Conservation (phyloP, 2,329 filamentous ascomycete genomes). For the Nigrospora sphaerica region DNA sequence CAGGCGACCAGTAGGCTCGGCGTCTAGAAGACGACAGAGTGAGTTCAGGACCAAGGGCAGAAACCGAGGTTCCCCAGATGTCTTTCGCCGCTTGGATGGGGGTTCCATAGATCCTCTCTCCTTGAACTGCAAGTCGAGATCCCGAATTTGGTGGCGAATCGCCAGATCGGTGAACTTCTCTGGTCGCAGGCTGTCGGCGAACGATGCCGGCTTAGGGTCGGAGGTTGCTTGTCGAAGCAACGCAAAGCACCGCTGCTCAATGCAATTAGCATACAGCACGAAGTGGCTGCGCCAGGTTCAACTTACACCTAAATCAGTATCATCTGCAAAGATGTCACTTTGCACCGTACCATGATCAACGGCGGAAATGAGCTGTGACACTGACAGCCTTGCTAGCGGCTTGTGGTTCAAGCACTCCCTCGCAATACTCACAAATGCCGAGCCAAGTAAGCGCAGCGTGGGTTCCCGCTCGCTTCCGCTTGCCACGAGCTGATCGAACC, state of each 20-base stretch:
- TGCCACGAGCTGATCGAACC: conserved; percentile 22
- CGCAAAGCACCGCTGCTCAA: conserved; percentile 19
- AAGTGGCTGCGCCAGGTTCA: neutral
- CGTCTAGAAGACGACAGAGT: conserved; percentile 21
- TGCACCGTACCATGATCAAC: conserved; percentile 27
- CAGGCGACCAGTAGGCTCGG: conserved; percentile 15
- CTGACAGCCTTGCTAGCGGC: conserved; percentile 29
- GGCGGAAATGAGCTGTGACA: conserved; percentile 35
- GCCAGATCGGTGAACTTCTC: conserved; percentile 17
- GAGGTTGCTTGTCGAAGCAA: conserved; percentile 17
- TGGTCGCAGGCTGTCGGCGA: conserved; percentile 10
- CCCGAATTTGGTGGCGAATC: conserved; percentile 14
- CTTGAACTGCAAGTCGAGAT: conserved; percentile 9
- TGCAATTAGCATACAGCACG: conserved; percentile 1
- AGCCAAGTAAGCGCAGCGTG: conserved; percentile 26
- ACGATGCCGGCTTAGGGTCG: conserved; percentile 9
- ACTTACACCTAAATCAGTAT: conserved; percentile 36
- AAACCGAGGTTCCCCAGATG: conserved; percentile 10
- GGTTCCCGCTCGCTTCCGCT: conserved; percentile 16
- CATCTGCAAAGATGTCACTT: conserved; percentile 20
- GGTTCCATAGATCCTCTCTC: conserved; percentile 9
- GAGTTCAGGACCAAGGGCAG: conserved; percentile 13
- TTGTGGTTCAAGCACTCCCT: conserved; percentile 22
- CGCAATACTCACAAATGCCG: conserved; percentile 30
- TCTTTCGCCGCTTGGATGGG: conserved; percentile 23